Evolutionary conservation across 768 basidiomycete genomes (phyloP), one percentile per base, ranked within the genome.

Genomic region (Macrolepiota fuliginosa): DNA sequence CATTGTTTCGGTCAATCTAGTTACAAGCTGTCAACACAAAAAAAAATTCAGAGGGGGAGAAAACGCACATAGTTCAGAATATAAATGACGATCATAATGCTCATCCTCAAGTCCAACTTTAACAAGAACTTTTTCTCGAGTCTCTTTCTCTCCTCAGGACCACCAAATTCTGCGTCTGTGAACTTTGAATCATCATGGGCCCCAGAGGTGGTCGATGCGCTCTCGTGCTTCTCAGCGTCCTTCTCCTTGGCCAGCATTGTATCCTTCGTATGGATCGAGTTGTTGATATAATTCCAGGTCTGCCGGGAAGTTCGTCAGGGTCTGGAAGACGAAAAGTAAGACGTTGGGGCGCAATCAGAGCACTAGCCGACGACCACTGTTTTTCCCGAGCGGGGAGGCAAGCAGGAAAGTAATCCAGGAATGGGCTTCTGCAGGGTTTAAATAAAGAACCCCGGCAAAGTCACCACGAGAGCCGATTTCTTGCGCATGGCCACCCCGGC

Each of bases 1-100:
- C 88, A 73, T 91, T 92, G 66, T 91, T 92, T 58, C 91, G 81
- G 72, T 92, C 91, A 54, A 92, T 82, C 82, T 91, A 68, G 69
- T 29, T 13, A 54, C 35, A 9, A 11, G 19, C 35, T 15, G 51
- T 60, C 47, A 57, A 46, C 62, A 63, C 15, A 17, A 45, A n/a
- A 19, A 61, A 50, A 61, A 25, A 51, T 49, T 13, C 32, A 53
- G 32, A 63, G 0, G 46, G 25, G n/a, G 36, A 19, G 47, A 19
- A 54, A 2, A 66, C 71, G 27, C 68, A 77, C 76, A 73, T 80
- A 82, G 63, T 83, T 82, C 42, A 83, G 63, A 59, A 83, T 81
- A 66, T 83, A 82, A 58, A 83, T 82, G 39, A 81, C 56, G 27
- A 84, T 72, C 63, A 85, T 65, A 52, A 85, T 80, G 47, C 79